Conservation (phyloP, 148 eudicot species). For the Rhododendron henanense region DNA sequence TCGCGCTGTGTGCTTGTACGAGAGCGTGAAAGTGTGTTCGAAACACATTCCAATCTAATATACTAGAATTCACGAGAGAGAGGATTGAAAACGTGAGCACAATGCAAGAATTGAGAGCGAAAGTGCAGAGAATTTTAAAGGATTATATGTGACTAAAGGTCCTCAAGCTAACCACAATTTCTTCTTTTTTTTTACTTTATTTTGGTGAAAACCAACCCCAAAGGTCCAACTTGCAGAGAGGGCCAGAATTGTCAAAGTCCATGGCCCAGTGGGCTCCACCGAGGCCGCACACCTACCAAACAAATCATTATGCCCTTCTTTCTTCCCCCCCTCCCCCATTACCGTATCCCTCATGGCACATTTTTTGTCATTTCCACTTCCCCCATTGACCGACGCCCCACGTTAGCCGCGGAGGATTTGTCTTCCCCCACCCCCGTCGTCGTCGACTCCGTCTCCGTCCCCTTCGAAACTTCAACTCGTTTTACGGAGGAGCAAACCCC, state of each 20-base stretch:
- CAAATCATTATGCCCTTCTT: neutral
- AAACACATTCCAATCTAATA: too few relatives aligned
- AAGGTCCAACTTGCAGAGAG: neutral
- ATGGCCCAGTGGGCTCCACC: neutral
- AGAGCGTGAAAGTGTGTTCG: too few relatives aligned
- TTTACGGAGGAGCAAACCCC: neutral
- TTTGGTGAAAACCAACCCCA: too few relatives aligned
- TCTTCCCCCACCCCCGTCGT: neutral
- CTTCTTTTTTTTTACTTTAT: too few relatives aligned
- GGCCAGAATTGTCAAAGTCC: neutral
- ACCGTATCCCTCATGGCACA: neutral
- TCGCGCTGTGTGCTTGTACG: too few relatives aligned
- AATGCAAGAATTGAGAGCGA: too few relatives aligned
- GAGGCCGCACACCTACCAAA: neutral
- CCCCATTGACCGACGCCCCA: conserved; percentile 26
- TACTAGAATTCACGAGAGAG: too few relatives aligned
- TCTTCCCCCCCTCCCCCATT: neutral
- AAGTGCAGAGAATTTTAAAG: too few relatives aligned
- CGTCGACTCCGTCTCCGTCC: neutral
- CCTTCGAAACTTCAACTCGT: neutral
- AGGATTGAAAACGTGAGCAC: too few relatives aligned
- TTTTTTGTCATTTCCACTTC: conserved; percentile 7
- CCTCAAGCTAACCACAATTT: too few relatives aligned
- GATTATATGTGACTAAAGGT: too few relatives aligned
- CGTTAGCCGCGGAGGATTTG: neutral